phyloP scores from a whole-genome alignment of 192 early-diverging fungal genomes.

The Coemansia sp. region DNA sequence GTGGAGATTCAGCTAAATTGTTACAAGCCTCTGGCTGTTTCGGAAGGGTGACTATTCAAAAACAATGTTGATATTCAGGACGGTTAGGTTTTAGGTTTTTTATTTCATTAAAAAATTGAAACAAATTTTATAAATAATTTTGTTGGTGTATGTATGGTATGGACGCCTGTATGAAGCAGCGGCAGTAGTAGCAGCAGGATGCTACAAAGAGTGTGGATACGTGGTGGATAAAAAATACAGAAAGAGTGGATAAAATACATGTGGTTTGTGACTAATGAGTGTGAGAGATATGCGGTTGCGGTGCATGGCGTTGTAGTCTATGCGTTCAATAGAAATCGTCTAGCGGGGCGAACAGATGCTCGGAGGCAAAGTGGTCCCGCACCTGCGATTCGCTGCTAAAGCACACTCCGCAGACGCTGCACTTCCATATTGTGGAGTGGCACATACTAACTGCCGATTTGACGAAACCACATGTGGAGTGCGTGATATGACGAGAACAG shows the following conservation, averaged over 20 bases:
- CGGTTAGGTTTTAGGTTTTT: too few relatives aligned
- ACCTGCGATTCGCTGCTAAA: conserved; percentile 42
- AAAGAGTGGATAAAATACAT: neutral
- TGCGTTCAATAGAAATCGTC: conserved; percentile 38
- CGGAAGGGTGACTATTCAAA: too few relatives aligned
- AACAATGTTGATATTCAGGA: too few relatives aligned
- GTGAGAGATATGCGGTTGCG: neutral
- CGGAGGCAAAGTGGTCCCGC: conserved; percentile 49
- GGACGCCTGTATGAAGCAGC: too few relatives aligned
- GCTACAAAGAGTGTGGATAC: neutral
- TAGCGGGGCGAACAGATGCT: conserved; percentile 51
- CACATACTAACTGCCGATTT: conserved; percentile 6
- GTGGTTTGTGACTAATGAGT: neutral
- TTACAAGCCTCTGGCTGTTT: neutral
- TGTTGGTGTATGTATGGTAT: neutral
- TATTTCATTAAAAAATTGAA: too few relatives aligned
- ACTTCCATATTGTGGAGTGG: conserved; percentile 42
- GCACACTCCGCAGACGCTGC: conserved; percentile 47
- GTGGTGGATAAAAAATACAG: conserved; percentile 4
- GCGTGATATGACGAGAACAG: neutral
- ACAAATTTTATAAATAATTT: too few relatives aligned
- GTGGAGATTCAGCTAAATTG: conserved; percentile 66
- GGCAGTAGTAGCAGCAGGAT: neutral
- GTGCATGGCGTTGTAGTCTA: neutral
- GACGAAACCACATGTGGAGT: neutral